Evolutionary conservation across 169 alveolate genomes (phyloP), one percentile per base, ranked within the genome.

Genomic region (Plasmodium gonderi): DNA sequence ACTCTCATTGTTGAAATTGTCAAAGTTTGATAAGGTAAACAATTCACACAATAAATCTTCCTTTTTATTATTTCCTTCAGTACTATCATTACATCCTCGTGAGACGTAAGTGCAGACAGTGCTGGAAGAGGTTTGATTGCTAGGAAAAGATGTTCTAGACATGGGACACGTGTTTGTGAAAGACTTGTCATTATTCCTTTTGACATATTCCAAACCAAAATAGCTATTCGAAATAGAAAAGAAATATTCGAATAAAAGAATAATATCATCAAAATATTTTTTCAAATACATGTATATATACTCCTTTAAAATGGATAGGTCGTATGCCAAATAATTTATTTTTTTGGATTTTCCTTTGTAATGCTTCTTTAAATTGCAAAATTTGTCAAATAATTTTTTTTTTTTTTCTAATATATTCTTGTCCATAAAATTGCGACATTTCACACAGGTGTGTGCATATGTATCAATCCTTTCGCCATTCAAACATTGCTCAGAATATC

Each of bases 251-350:
- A 75, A 38, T 60, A 87, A 54, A 36, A 87, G 45, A 45, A 87
- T 87, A 74, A 87, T 60, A 17, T 87, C 93, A 20, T 29, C 87
- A 87, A 87, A 74, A 75, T 36, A 87, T 87, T 87, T 87, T 29
- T 75, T 87, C 47, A 87, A 76, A 60, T 87, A 87, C 45, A 38
- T 45, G 38, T 67, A 75, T 36, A 87, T 29, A 67, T 87, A 87
- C n/a, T 87, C 93, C 74, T 87, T 87, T 78, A 87, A 87, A 74
- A 87, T 87, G 45, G 42, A 74, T 44, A 87, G 23, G 17, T 87
- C 93, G 14, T 87, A 87, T 12, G 79, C 31, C 33, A 75, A 67
- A 67, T 87, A 87, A 78, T 87, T 87, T 4, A 54, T 36, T 47
- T 36, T 75, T 54, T 38, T n/a, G 8, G 20, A 8, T 36, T 87